Evolutionary conservation across 345 rosid genomes (phyloP).

Genomic region (Salix koriyanagi): DNA sequence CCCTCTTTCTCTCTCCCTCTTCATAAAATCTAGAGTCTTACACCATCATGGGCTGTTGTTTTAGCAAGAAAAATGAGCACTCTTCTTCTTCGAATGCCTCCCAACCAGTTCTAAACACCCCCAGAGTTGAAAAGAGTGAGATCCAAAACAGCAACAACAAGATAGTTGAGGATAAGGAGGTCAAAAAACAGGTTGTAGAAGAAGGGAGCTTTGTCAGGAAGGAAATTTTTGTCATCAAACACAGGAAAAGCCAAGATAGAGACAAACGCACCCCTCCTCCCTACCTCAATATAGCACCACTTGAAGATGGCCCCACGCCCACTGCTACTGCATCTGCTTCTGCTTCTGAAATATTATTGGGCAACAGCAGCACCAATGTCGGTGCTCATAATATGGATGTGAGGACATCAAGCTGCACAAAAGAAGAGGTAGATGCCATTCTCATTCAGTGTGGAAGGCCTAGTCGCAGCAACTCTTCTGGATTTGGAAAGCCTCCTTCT

Average conservation of each 20-base stretch:
- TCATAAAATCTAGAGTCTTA: neutral
- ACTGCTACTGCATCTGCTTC: neutral
- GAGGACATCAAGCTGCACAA: conserved; percentile 49
- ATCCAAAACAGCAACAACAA: neutral
- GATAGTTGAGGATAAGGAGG: conserved; percentile 2
- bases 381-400: conserved; percentile 10
- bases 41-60: conserved; percentile 57
- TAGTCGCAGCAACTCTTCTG: conserved; percentile 75
- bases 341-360: conserved; percentile 17
- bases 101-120: neutral
- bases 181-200: neutral
- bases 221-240: conserved; percentile 76
- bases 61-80: conserved; percentile 45
- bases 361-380: neutral
- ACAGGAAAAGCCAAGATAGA: conserved; percentile 70
- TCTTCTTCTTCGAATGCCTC: conserved; percentile 21
- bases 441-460: conserved; percentile 88
- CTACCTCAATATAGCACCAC: neutral
- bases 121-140: conserved; percentile 2
- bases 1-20: neutral
- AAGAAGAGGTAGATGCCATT: conserved; percentile 91
- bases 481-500: conserved; percentile 28
- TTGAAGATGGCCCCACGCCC: neutral
- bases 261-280: conserved; percentile 32
- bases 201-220: conserved; percentile 42